Evolutionary conservation across 345 rosid genomes (phyloP).

Genomic region (Eutrema heterophyllum): DNA sequence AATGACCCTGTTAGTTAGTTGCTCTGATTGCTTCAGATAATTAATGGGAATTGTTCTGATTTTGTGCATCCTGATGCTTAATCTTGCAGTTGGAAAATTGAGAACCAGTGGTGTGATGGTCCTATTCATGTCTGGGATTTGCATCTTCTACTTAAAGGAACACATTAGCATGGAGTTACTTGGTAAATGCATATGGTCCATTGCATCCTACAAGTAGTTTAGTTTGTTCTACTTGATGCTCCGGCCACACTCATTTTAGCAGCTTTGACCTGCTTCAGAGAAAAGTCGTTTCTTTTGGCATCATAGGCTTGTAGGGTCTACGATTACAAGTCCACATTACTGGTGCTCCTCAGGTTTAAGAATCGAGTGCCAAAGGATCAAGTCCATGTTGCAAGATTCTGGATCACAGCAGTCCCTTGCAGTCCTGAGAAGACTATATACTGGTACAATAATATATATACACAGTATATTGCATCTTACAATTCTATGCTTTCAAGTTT

Average conservation of each 20-base stretch:
- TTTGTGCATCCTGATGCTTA: not conserved
- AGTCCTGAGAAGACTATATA: not conserved
- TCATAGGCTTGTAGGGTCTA: not conserved
- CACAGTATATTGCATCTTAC: not conserved
- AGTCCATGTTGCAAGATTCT: not conserved
- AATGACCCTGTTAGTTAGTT: not conserved
- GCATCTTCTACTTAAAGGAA: not conserved
- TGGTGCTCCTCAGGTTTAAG: not conserved
- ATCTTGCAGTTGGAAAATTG: constrained; percentile 2
- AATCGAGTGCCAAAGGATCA: not conserved
- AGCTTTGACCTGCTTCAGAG: not conserved
- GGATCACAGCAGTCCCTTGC: not conserved
- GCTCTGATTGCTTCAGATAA: not conserved
- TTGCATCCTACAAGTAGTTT: not conserved
- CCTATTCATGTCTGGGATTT: not conserved
- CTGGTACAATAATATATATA: not conserved
- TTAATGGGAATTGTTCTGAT: not conserved
- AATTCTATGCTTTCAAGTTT: not conserved
- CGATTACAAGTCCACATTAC: not conserved
- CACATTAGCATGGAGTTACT: not conserved
- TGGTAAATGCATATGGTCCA: constrained; percentile 9
- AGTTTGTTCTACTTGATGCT: not conserved
- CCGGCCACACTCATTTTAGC: not conserved
- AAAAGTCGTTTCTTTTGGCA: not conserved
- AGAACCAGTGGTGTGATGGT: not conserved